Base-by-base conservation (phyloP, 805 yeast genomes). In the Ogataea corticis region DNA sequence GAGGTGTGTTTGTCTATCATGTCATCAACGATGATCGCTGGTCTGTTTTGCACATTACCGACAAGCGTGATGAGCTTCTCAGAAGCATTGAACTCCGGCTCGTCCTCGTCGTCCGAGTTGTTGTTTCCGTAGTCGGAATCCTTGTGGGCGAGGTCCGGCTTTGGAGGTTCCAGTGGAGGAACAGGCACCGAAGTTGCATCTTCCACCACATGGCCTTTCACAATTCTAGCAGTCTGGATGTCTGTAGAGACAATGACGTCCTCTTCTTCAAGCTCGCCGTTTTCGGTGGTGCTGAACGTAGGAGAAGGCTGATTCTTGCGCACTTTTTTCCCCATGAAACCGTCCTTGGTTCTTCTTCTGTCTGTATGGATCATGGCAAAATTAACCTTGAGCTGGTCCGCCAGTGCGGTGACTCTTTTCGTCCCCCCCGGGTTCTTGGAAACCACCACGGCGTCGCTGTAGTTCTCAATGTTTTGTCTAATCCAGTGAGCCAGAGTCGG, bases 401-500 rank as follows among this genome's bases (percentile, higher is more conserved):
- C 99, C 58, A 94, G 75, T 1, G 97, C 91, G 15, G 99, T 94
- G 43, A 94, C 99, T 55, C 99, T 80, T 66, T 94, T 94, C 16
- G 99, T 91, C 45, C 99, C 99, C 52, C 99, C 99, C 16, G 99
- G 98, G 69, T 94, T 94, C 66, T 94, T 94, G n/a, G 97, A 90
- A 11, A 94, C 99, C 44, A 94, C 96, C 19, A 95, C 99, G 2
- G 96, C 92, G 49, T 84, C 83, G 57, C 80, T 75, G 74, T 87
- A 89, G 62, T 92, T 89, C 30, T 83, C 82, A 39, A 94, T 85
- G 59, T 94, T 86, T 65, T 86, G 94, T 57, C 86, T 82, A 58
- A 94, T 92, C 99, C 99, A 94, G 57, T 87, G 80, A 23, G 97
- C 97, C 56, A 94, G 76, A 33, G 96, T 87, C 39, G 99, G 99